Conservation (phyloP, 108 stramenopile species). For the Fragilariopsis cylindrus region DNA sequence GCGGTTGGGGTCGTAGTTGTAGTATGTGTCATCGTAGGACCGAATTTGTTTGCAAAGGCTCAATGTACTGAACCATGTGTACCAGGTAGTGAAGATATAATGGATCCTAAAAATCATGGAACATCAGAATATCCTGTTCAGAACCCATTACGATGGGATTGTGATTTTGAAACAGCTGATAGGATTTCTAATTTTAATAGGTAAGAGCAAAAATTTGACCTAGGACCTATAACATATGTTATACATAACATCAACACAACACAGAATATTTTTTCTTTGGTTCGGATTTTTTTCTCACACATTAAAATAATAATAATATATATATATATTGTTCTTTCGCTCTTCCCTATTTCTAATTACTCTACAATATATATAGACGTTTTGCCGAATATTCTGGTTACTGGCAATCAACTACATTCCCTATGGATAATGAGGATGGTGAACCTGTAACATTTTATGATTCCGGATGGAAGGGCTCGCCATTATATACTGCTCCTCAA, state of each 20-base stretch:
- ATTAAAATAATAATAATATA: too few relatives aligned
- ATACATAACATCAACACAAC: too few relatives aligned
- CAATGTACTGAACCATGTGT: constrained; percentile 60
- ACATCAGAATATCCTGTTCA: constrained; percentile 72
- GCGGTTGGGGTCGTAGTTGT: neutral
- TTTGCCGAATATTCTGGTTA: constrained; percentile 90
- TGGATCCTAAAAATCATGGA: constrained; percentile 68
- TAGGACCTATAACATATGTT: too few relatives aligned
- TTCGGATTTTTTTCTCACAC: too few relatives aligned
- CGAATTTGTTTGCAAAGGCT: neutral
- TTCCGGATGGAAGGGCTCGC: constrained; percentile 74
- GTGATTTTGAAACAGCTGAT: constrained; percentile 67
- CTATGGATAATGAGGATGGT: constrained; percentile 36
- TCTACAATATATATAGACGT: constrained; percentile 46
- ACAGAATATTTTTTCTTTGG: too few relatives aligned
- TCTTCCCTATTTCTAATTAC: constrained; percentile 17
- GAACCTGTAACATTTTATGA: constrained; percentile 71
- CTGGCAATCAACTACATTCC: constrained; percentile 63
- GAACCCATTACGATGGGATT: constrained; percentile 73
- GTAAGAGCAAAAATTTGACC: neutral
- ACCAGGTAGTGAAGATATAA: constrained; percentile 63
- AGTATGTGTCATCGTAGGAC: neutral
- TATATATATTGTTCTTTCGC: neutral
- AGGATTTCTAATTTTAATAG: constrained; percentile 84
- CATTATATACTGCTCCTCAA: constrained; percentile 66